Percentiles rank a stretch among this genome's conserved stretches.
Conservation (phyloP, 345 rosid genomes). For the Gossypium australe region DNA sequence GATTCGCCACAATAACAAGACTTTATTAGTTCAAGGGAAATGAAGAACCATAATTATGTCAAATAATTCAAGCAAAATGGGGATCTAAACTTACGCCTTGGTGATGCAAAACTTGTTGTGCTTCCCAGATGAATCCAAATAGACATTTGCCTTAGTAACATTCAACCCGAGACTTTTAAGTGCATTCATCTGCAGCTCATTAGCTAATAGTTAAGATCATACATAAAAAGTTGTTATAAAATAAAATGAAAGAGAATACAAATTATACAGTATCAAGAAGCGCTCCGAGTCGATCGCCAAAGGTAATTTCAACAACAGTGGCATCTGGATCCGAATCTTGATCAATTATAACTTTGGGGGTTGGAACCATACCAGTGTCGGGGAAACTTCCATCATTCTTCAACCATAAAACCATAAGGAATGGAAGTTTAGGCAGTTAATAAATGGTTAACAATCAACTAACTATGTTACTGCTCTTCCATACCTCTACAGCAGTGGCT, state of each 20-base stretch:
- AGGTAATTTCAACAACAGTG: conserved; percentile 78
- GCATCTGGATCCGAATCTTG: conserved; percentile 92
- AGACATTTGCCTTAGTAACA: conserved; percentile 90
- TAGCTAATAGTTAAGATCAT: conserved; percentile 13
- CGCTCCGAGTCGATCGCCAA: conserved; percentile 98
- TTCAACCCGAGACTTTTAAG: conserved; percentile 87
- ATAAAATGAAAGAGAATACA: neutral
- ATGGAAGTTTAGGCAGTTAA: conserved; percentile 1
- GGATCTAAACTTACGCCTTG: conserved; percentile 46
- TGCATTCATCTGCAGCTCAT: conserved; percentile 71
- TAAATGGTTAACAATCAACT: neutral
- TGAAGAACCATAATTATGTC: neutral
- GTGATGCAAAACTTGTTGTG: conserved; percentile 23
- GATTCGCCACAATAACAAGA: neutral
- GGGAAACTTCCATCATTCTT: conserved; percentile 46
- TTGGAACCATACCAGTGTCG: conserved; percentile 64
- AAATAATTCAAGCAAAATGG: neutral
- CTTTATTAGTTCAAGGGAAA: neutral
- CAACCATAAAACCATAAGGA: conserved; percentile 10
- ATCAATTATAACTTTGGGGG: conserved; percentile 89
- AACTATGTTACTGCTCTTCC: conserved; percentile 11
- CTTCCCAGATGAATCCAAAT: conserved; percentile 89
- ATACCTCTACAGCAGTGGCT: conserved; percentile 76
- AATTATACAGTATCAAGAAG: conserved; percentile 75
- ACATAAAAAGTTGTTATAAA: neutral